Percentiles rank a stretch among this genome's conserved stretches.
phyloP scores from a whole-genome alignment of 495 filamentous ascomycete genomes.

The Rhizodiscina lignyota region DNA sequence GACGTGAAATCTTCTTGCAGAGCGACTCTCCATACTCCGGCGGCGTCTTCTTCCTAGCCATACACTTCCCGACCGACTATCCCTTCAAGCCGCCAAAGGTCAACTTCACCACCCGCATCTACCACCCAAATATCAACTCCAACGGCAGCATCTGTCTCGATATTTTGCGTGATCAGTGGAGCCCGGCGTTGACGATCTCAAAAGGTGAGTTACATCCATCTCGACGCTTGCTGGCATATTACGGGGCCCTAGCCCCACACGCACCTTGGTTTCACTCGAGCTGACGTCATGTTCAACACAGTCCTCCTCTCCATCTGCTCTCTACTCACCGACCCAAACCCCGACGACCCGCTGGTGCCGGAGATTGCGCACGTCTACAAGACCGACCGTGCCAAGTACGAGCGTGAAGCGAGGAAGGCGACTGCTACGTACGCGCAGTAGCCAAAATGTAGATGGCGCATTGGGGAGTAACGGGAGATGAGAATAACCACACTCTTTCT shows the following conservation, averaged over 20 bases:
- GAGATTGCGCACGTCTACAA: slow-evolving; percentile 99
- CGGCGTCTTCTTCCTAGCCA: slow-evolving; percentile 95
- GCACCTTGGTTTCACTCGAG: not conserved
- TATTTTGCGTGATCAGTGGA: slow-evolving; percentile 97
- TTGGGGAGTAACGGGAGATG: too few relatives aligned
- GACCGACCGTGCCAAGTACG: slow-evolving; percentile 89
- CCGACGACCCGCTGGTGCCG: slow-evolving; percentile 92
- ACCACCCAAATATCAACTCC: slow-evolving; percentile 99
- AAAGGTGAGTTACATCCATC: slow-evolving; percentile 66
- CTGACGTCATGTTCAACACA: slow-evolving; percentile 17
- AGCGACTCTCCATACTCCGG: slow-evolving; percentile 91
- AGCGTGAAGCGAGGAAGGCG: slow-evolving; percentile 95
- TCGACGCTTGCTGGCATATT: too few relatives aligned
- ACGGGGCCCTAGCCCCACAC: too few relatives aligned
- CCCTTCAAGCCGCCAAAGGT: slow-evolving; percentile 99
- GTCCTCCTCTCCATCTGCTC: slow-evolving; percentile 98
- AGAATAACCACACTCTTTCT: too few relatives aligned
- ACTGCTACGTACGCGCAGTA: slow-evolving; percentile 96
- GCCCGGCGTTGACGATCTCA: slow-evolving; percentile 92
- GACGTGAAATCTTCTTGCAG: slow-evolving; percentile 21
- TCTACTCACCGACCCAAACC: slow-evolving; percentile 98
- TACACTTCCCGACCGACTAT: slow-evolving; percentile 99
- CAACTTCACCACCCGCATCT: slow-evolving; percentile 98
- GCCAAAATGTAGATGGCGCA: too few relatives aligned
- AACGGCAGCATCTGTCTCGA: slow-evolving; percentile 98